These are phyloP conservation scores for Talaromyces sp. DNA, from an alignment of 2,329 filamentous ascomycete genomes.

Conservation along the genomic window DNA sequence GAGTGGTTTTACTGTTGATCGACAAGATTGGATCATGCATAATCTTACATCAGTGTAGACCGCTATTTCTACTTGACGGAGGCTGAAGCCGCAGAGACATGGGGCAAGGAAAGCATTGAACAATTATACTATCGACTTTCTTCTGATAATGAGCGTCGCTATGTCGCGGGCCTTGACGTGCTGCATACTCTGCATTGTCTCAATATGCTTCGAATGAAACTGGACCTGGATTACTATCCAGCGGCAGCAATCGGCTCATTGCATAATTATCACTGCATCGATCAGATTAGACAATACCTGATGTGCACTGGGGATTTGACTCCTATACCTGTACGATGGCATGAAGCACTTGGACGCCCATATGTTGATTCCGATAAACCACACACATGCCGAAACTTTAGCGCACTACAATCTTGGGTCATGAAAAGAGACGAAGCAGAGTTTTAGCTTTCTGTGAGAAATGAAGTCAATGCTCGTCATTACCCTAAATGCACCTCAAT, in stretches of 20 bases:
- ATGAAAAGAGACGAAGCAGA: too few relatives aligned
- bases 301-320: constrained; percentile 1
- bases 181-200: not conserved
- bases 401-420: not conserved
- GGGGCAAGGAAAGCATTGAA: not conserved
- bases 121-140: not conserved
- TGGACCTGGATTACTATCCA: not conserved
- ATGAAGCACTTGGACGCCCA: not conserved
- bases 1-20: too few relatives aligned
- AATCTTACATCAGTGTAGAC: not conserved
- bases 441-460: too few relatives aligned
- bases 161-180: not conserved
- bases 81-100: not conserved
- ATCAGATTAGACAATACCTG: not conserved
- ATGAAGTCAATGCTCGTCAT: too few relatives aligned
- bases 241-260: not conserved
- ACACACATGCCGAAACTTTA: constrained; percentile 3
- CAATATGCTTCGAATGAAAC: not conserved
- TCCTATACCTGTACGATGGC: not conserved
- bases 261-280: not conserved
- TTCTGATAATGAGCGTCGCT: not conserved
- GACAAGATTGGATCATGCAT: too few relatives aligned
- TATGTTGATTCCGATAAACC: not conserved
- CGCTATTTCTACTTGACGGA: constrained; percentile 1
- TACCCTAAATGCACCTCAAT: too few relatives aligned